phyloP scores from a whole-genome alignment of 2,329 filamentous ascomycete species.

The Xylariaceae sp. region DNA sequence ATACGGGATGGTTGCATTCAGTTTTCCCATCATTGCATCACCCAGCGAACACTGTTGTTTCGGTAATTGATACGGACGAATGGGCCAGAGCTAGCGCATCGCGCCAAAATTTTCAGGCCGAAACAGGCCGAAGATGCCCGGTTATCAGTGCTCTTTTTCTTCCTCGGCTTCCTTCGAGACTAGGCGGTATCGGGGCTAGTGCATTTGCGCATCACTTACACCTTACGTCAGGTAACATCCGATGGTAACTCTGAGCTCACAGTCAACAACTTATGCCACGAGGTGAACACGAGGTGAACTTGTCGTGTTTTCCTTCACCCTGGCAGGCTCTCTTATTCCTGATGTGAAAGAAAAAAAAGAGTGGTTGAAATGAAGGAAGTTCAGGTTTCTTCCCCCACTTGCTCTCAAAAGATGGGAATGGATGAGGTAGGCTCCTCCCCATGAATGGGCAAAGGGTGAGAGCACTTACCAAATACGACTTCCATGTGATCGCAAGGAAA shows the following conservation, averaged over 20 bases:
- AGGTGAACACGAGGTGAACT: no score
- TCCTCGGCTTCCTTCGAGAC: neutral
- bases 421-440: no score
- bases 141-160: neutral
- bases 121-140: neutral
- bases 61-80: neutral
- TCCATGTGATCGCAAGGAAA: neutral
- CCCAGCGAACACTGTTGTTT: neutral
- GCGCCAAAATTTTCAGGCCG: neutral
- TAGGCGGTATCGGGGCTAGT: neutral
- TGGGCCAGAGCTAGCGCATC: neutral
- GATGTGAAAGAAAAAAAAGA: no score
- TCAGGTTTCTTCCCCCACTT: no score
- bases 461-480: neutral
- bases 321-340: no score
- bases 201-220: neutral
- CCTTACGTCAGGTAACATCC: neutral
- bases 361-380: no score
- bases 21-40: neutral
- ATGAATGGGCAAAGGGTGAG: neutral
- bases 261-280: no score
- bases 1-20: neutral
- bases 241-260: no score
- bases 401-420: no score
- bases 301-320: no score